Base-by-base conservation (phyloP, 805 yeast genomes). In the Yarrowia sp. region DNA sequence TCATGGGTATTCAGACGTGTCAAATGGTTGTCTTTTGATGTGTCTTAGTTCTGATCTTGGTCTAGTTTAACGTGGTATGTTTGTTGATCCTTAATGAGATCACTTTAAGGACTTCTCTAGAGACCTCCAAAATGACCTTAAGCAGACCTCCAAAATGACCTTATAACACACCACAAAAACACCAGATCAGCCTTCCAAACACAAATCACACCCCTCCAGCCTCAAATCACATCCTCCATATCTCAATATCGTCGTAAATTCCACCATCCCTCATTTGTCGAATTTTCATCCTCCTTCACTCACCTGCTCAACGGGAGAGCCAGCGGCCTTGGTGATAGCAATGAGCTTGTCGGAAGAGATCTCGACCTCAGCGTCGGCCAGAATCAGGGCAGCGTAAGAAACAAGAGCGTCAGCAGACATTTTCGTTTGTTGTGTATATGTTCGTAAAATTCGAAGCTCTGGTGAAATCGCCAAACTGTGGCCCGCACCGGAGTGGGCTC, bases 291-390 rank as follows among this genome's bases (percentile, higher is more conserved):
- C 10, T 49, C n/a, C 19, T 17, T 17, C 24, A 61, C 66, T 44
- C 66, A 61, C 66, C 66, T 61, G 66, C 55, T 61, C 66, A 61
- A 61, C 66, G 66, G 66, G 46, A 78, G 92, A 87, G 80, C 91
- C 90, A 75, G 97, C 97, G 75, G 96, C 91, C 78, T 83, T 78
- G 81, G 92, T 83, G 80, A 91, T 82, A 74, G 95, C 82, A 78
- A 86, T 81, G 76, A 91, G 84, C 86, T 91, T 91, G 81, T 90
- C 94, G 75, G 95, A 79, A 69, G 97, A 86, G 87, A 95, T 87
- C 83, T 93, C 97, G 79, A 92, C 84, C 79, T 92, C 97, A 79
- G 98, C 91, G 81, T 94, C 99, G 75, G 98, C 97, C 83, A 94
- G 87, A 85, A 94, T 92, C 83, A 94, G 88, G 80, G 98, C 97